phyloP scores from a whole-genome alignment of 345 rosid genomes.

The Sisymbrium altissimum region DNA sequence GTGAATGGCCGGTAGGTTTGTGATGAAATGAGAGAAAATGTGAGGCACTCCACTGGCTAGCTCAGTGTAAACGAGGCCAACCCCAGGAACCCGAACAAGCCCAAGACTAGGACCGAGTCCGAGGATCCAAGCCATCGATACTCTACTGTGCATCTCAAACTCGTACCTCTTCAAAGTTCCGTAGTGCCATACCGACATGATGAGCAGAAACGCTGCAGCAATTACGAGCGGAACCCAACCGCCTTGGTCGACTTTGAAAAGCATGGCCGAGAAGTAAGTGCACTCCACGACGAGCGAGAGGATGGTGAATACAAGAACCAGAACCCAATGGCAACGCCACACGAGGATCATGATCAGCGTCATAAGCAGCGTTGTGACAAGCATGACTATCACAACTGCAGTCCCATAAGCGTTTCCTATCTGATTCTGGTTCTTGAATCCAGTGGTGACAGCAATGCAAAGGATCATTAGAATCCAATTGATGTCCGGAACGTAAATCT shows the following conservation, averaged over 20 bases:
- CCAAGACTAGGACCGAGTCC: constrained; percentile 56
- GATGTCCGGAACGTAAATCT: constrained; percentile 87
- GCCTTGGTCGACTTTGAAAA: constrained; percentile 67
- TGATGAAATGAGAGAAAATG: constrained; percentile 67
- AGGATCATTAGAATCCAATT: constrained; percentile 83
- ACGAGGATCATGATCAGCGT: constrained; percentile 80
- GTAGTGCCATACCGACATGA: constrained; percentile 88
- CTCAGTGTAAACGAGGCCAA: constrained; percentile 85
- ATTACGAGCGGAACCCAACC: constrained; percentile 95
- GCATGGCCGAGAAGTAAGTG: constrained; percentile 73
- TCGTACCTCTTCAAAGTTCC: constrained; percentile 82
- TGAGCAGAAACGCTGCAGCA: constrained; percentile 64
- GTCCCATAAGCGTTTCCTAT: constrained; percentile 91
- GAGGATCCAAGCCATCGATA: constrained; percentile 53
- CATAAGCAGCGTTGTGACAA: constrained; percentile 70
- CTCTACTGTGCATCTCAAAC: constrained; percentile 64
- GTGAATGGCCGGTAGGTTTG: constrained; percentile 83
- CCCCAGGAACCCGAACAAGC: constrained; percentile 71
- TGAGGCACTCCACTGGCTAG: constrained; percentile 80
- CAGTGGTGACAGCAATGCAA: constrained; percentile 68
- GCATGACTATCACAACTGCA: constrained; percentile 85
- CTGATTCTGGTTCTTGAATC: constrained; percentile 74
- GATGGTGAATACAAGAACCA: constrained; percentile 59
- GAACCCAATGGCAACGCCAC: constrained; percentile 64
- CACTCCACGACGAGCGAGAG: constrained; percentile 74